phyloP scores from a whole-genome alignment of 2,329 filamentous ascomycete species.

The Capronia americana region DNA sequence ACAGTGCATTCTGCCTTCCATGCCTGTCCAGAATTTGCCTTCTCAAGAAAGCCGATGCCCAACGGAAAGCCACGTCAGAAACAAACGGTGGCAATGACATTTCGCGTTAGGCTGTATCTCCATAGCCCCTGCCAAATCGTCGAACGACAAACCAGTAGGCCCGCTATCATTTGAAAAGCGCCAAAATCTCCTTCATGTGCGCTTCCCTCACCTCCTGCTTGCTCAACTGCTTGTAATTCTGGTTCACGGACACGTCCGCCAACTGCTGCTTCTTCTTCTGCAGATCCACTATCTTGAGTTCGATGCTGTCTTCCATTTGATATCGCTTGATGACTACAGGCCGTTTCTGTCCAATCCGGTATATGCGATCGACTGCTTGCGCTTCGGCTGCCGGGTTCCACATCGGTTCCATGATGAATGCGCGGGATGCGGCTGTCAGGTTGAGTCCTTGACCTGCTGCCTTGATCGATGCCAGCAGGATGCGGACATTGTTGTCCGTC shows the following conservation, averaged over 20 bases:
- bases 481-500: slow-evolving; percentile 71
- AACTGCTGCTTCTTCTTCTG: slow-evolving; percentile 93
- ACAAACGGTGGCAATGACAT: background rate
- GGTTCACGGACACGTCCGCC: slow-evolving; percentile 83
- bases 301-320: slow-evolving; percentile 88
- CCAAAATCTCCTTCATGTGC: slow-evolving; percentile 40
- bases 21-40: background rate
- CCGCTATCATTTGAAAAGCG: slow-evolving; percentile 37
- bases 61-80: background rate
- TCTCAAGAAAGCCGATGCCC: background rate
- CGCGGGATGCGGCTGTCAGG: slow-evolving; percentile 80
- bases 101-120: background rate
- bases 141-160: background rate
- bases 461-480: slow-evolving; percentile 90
- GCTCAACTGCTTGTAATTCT: slow-evolving; percentile 47
- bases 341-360: slow-evolving; percentile 88
- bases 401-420: slow-evolving; percentile 98
- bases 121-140: background rate
- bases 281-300: slow-evolving; percentile 88
- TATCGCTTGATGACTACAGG: slow-evolving; percentile 85
- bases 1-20: background rate
- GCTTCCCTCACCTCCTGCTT: slow-evolving; percentile 39
- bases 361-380: slow-evolving; percentile 92
- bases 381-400: slow-evolving; percentile 96
- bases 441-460: slow-evolving; percentile 93